phyloP scores from a whole-genome alignment of 148 eudicot species.

The Rhododendron molle region DNA sequence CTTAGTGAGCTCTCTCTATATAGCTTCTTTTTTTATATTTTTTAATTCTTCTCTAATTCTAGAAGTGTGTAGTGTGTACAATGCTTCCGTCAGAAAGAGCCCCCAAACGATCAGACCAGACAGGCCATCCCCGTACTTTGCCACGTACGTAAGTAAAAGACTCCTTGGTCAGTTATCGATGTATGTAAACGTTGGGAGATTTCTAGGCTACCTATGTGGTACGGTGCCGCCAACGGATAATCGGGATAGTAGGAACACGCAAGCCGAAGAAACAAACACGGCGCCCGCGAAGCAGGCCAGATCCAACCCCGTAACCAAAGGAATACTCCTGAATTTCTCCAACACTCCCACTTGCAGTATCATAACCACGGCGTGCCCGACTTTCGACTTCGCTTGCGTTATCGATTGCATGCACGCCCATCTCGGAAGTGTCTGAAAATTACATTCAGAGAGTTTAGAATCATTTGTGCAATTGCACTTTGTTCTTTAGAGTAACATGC shows the following conservation, averaged over 20 bases:
- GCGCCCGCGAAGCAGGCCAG: constrained; percentile 72
- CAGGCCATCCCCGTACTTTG: no score
- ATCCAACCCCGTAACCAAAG: constrained; percentile 49
- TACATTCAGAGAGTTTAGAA: neutral
- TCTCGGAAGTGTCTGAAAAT: constrained; percentile 41
- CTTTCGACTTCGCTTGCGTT: constrained; percentile 53
- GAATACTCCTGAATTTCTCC: constrained; percentile 61
- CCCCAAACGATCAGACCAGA: no score
- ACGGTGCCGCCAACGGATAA: constrained; percentile 8
- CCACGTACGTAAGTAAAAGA: no score
- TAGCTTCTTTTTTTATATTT: no score
- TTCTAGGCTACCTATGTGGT: neutral
- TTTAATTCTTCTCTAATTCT: no score
- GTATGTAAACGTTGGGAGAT: neutral
- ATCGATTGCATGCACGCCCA: constrained; percentile 47
- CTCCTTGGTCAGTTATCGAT: neutral
- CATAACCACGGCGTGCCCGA: constrained; percentile 65
- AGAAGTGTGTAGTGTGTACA: no score
- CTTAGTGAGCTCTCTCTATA: no score
- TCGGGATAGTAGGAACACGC: constrained; percentile 55
- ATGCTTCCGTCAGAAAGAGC: no score
- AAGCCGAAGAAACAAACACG: constrained; percentile 50
- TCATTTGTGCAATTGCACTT: neutral
- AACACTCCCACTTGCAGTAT: constrained; percentile 66
- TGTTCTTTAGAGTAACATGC: no score